Evolutionary conservation across 208 protist genomes (phyloP), one percentile per base, ranked within the genome.

Genomic region (Crithidia fasciculata): DNA sequence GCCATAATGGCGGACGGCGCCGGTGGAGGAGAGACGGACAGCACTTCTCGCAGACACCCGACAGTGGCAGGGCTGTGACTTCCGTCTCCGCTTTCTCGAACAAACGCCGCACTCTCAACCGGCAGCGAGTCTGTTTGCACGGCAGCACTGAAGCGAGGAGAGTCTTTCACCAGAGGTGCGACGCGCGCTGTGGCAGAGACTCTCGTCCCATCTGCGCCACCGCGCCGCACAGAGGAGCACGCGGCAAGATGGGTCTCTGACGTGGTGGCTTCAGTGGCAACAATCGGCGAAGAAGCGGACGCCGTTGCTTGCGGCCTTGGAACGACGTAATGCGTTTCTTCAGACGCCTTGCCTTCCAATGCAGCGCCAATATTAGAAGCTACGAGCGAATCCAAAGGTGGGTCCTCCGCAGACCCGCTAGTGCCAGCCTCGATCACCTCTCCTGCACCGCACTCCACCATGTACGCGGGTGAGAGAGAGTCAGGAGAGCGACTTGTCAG

Each of bases 401-500:
- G 28, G 28, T 28, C 16, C 63, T 59, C 50, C 6, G 10, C 63
- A 13, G 10, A 36, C 8, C 8, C 16, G 5, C 63, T 2, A 2
- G 5, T 19, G 36, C 7, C 6, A 18, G 40, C 15, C 7, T 47
- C 58, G 36, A 61, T 5, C 37, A 5, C 41, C 16, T 50, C 41
- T 18, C 13, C n/a, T 13, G 7, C 45, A 2, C 2, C 39, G n/a
- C 59, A 4, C 3, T 63, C 59, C 39, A 54, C 66, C 0, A 44
- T n/a, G 45, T 58, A 54, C 13, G 74, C 45, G 19, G 50, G 74
- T 5, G 58, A 50, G 2, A 71, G 54, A 8, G 74, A 74, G 41
- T 74, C 62, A 7, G 74, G 74, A 8, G 74, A 80, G 13, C 52
- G 68, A 54, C 74, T 80, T 28, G 62, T 71, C 12, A 74, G 47